Evolutionary conservation across 2,329 filamentous ascomycete genomes (phyloP).

Genomic region (Alternaria arborescens): DNA sequence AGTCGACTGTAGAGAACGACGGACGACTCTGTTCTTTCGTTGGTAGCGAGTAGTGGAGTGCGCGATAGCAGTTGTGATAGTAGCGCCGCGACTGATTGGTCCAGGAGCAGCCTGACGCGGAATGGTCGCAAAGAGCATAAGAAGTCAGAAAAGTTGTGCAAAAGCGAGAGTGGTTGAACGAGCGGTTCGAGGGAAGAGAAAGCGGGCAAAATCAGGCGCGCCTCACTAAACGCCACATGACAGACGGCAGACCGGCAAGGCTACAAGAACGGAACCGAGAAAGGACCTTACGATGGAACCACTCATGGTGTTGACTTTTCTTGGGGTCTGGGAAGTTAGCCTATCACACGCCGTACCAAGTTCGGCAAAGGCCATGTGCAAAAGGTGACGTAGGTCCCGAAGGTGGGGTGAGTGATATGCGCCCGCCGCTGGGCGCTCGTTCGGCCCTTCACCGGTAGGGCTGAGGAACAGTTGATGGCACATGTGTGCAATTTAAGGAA

Average conservation of each 20-base stretch:
- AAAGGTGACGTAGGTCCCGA: constrained; percentile 21
- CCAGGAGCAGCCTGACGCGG: constrained; percentile 3
- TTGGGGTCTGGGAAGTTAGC: constrained; percentile 2
- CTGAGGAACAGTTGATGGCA: constrained; percentile 24
- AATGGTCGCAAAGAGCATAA: constrained; percentile 13
- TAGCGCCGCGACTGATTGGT: constrained; percentile 15
- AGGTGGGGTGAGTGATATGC: constrained; percentile 23
- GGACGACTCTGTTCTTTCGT: neutral
- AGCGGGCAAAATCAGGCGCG: neutral
- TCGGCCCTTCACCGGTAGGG: constrained; percentile 24
- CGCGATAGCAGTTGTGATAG: constrained; percentile 1
- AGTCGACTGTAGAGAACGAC: neutral
- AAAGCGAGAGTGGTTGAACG: neutral
- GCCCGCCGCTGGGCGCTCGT: constrained; percentile 16
- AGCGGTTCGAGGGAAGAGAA: neutral
- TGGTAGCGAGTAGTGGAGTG: neutral
- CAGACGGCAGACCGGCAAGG: constrained; percentile 11
- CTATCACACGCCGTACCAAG: constrained; percentile 12
- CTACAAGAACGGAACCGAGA: constrained; percentile 4
- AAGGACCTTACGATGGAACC: constrained; percentile 5
- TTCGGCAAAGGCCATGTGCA: constrained; percentile 9
- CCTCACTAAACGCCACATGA: constrained; percentile 3
- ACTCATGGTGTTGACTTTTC: constrained; percentile 17
- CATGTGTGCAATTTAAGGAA: neutral
- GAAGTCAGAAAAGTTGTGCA: neutral